A percentile compares a stretch with the other conserved stretches of the same genome.
phyloP scores from a whole-genome alignment of 495 filamentous ascomycete genomes.

The Pyrenopolyporus hunteri region DNA sequence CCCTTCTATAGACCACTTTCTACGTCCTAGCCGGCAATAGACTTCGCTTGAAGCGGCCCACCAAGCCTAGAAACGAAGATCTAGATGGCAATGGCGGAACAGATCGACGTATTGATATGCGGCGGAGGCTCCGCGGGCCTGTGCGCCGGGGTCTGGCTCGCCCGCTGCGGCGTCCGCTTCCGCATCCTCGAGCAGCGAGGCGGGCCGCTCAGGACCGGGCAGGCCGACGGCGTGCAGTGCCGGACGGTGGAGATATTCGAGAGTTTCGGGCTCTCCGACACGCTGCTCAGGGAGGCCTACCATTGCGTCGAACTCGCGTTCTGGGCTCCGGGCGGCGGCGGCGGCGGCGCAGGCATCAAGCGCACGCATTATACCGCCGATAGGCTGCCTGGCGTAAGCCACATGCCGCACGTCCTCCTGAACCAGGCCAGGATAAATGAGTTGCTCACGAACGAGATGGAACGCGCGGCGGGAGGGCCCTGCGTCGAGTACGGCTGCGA shows the following conservation, averaged over 20 bases:
- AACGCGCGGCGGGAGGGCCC: constrained; percentile 52
- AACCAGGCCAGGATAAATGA: constrained; percentile 77
- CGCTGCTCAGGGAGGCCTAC: constrained; percentile 72
- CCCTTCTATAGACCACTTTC: neutral
- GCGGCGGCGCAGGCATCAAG: constrained; percentile 44
- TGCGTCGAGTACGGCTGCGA: constrained; percentile 67
- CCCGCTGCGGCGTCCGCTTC: constrained; percentile 64
- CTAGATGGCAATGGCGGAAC: neutral
- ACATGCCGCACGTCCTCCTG: constrained; percentile 75
- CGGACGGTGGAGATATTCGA: constrained; percentile 84
- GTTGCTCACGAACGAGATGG: constrained; percentile 60
- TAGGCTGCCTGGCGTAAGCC: constrained; percentile 67
- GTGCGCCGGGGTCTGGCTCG: constrained; percentile 70
- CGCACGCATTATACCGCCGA: constrained; percentile 63
- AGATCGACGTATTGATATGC: constrained; percentile 64
- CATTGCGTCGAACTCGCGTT: constrained; percentile 72
- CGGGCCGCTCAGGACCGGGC: constrained; percentile 69
- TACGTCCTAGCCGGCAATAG: neutral
- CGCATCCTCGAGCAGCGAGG: constrained; percentile 67
- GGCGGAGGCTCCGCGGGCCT: constrained; percentile 74
- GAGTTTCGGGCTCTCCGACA: constrained; percentile 73
- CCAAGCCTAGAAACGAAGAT: neutral
- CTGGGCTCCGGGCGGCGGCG: constrained; percentile 51
- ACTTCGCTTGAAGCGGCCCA: neutral
- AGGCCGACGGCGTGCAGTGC: constrained; percentile 82